These are phyloP conservation scores for Paecilomyces fulvus DNA, from an alignment of 2,329 filamentous ascomycete species.

Conservation along the genomic window DNA sequence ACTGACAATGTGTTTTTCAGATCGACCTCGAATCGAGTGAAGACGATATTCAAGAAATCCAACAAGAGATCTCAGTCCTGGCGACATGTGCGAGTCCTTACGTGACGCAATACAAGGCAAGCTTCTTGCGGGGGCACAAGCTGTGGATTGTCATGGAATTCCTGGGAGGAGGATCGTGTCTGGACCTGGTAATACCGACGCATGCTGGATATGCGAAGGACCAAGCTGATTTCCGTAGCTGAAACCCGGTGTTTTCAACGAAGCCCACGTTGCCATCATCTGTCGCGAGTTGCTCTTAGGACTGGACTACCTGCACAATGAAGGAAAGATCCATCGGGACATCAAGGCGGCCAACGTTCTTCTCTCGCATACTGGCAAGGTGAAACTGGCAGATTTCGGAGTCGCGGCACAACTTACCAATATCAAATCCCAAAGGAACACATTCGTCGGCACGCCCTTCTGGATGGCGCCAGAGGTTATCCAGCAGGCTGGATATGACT, in stretches of 20 bases:
- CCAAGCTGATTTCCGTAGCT: slow-evolving; percentile 46
- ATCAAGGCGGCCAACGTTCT: slow-evolving; percentile 95
- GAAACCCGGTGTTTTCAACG: slow-evolving; percentile 80
- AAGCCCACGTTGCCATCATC: slow-evolving; percentile 87
- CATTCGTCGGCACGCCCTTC: slow-evolving; percentile 93
- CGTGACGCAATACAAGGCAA: slow-evolving; percentile 93
- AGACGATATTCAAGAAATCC: slow-evolving; percentile 96
- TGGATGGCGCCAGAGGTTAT: slow-evolving; percentile 98
- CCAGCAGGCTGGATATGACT: slow-evolving; percentile 74
- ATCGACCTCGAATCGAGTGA: slow-evolving; percentile 98
- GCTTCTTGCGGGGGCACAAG: slow-evolving; percentile 92
- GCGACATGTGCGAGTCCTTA: slow-evolving; percentile 91
- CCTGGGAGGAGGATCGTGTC: slow-evolving; percentile 85
- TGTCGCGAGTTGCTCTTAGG: slow-evolving; percentile 85
- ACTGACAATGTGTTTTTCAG: slow-evolving; percentile 39
- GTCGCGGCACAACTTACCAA: slow-evolving; percentile 94
- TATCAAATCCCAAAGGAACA: slow-evolving; percentile 95
- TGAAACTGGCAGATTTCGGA: slow-evolving; percentile 95
- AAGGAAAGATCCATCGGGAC: slow-evolving; percentile 93
- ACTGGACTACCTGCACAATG: slow-evolving; percentile 84
- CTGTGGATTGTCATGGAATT: slow-evolving; percentile 99
- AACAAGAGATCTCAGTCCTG: slow-evolving; percentile 90
- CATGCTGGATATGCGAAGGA: background rate
- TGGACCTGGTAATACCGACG: slow-evolving; percentile 63
- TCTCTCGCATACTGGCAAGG: slow-evolving; percentile 81